Evolutionary conservation across 2,329 filamentous ascomycete species (phyloP).

Genomic region (Coleophoma eucalyptorum): DNA sequence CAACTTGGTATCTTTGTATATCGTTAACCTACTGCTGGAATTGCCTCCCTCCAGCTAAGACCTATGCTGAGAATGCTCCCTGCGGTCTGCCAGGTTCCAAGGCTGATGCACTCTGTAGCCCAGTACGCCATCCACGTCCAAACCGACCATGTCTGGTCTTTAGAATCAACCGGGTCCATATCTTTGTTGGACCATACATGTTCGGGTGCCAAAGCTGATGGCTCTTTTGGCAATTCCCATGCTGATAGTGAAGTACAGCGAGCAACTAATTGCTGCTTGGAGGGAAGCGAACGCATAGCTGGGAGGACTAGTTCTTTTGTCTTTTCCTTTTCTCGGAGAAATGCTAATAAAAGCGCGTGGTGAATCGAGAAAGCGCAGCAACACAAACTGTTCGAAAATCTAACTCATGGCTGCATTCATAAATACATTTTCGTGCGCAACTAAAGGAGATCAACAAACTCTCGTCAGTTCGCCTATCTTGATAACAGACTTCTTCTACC

Average conservation of each 20-base stretch:
- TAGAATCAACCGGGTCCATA: conserved; percentile 25
- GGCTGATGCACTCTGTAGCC: conserved; percentile 34
- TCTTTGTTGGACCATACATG: conserved; percentile 36
- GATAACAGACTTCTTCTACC: too few relatives aligned
- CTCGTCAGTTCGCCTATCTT: too few relatives aligned
- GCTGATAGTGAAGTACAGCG: conserved; percentile 35
- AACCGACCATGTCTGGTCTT: conserved; percentile 25
- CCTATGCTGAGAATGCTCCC: conserved; percentile 45
- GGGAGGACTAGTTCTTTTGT: too few relatives aligned
- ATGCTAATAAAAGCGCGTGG: too few relatives aligned
- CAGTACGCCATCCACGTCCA: conserved; percentile 37
- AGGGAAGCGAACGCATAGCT: too few relatives aligned
- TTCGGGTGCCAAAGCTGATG: conserved; percentile 40
- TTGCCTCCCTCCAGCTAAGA: conserved; percentile 50
- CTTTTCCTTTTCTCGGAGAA: too few relatives aligned
- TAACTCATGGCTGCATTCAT: too few relatives aligned
- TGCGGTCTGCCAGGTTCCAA: conserved; percentile 48
- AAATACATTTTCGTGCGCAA: too few relatives aligned
- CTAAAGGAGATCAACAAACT: too few relatives aligned
- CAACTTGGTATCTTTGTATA: too few relatives aligned
- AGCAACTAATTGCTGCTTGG: conserved; percentile 30
- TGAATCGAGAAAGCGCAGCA: too few relatives aligned
- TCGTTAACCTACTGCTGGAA: conserved; percentile 46
- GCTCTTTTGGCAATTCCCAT: conserved; percentile 45
- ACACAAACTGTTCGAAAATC: too few relatives aligned